These are phyloP conservation scores for Alternaria solani DNA, from an alignment of 2,329 filamentous ascomycete species.

Conservation along the genomic window DNA sequence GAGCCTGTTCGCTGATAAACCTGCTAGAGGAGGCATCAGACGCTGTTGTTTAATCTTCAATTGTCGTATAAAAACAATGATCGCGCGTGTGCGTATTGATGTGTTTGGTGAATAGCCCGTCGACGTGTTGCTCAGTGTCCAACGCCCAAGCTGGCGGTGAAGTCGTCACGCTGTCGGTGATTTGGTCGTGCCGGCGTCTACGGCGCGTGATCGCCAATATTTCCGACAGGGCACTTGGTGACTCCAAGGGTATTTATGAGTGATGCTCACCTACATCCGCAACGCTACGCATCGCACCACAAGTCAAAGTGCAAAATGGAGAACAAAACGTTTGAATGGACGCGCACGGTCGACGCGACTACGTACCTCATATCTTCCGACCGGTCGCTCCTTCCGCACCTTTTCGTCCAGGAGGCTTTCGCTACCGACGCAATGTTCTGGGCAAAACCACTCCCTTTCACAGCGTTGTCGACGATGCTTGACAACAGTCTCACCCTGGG, in stretches of 20 bases:
- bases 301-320: conserved; percentile 21
- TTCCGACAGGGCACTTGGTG: not conserved
- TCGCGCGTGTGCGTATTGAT: no score
- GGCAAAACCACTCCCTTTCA: conserved; percentile 35
- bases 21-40: no score
- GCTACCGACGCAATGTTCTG: conserved; percentile 42
- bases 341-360: conserved; percentile 27
- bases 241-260: conserved; percentile 7
- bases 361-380: conserved; percentile 42
- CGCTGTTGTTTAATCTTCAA: no score
- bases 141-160: not conserved
- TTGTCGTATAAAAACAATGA: no score
- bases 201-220: conserved; percentile 4
- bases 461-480: conserved; percentile 35
- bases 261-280: not conserved
- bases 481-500: conserved; percentile 46
- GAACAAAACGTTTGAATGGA: conserved; percentile 33
- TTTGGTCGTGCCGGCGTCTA: conserved; percentile 4
- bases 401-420: conserved; percentile 43
- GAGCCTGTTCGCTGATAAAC: no score
- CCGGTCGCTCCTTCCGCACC: conserved; percentile 34
- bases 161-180: not conserved
- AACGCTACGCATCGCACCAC: not conserved
- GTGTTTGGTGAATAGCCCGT: not conserved
- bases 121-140: not conserved